Evolutionary conservation across 148 eudicot genomes (phyloP), one percentile per base, ranked within the genome.

Genomic region (Rhododendron ferrugineum): DNA sequence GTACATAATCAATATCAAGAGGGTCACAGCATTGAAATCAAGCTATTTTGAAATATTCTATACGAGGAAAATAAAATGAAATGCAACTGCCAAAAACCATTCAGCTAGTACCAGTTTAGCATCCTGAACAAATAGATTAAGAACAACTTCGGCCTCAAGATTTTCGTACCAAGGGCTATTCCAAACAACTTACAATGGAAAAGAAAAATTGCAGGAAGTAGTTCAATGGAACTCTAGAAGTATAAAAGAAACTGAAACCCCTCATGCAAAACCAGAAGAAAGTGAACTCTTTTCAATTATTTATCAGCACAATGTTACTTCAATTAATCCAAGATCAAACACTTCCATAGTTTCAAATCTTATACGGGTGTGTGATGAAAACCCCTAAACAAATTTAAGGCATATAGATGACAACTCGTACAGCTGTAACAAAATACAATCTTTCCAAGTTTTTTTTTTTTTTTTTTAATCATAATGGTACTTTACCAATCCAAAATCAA

Each of bases 371-470:
- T 70, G 22, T 62, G 13, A 47, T 23, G 56, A n/a, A 68, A 82
- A 34, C 10, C 7, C 40, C 37, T 3, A 64, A 75, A 62, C 60
- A n/a, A 81, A 86, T 42, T 22, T 66, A 76, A 81, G 81, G 85
- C 72, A 82, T 22, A 84, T 26, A 84, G 46, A 83, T 70, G 15
- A 79, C 42, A 88, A 16, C 82, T 50, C 28, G 36, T 10, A 50
- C 42, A 88, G 84, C 80, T 58, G 77, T 73, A 36, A 68, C 83
- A 73, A 82, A 89, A 34, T 70, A n/a, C 64, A 83, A 76, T 10
- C 8, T 14, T 36, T 42, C 13, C 26, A 81, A 3, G 13, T 49
- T 26, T 16, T 28, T 54, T 54, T 18, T 15, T 16, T 16, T 18
- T 4, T 54, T 54, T 26, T 40, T 34, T 34, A 70, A 14, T 9